Conservation (phyloP, 192 early-diverging fungal species). For the Jimgerdemannia lactiflua region DNA sequence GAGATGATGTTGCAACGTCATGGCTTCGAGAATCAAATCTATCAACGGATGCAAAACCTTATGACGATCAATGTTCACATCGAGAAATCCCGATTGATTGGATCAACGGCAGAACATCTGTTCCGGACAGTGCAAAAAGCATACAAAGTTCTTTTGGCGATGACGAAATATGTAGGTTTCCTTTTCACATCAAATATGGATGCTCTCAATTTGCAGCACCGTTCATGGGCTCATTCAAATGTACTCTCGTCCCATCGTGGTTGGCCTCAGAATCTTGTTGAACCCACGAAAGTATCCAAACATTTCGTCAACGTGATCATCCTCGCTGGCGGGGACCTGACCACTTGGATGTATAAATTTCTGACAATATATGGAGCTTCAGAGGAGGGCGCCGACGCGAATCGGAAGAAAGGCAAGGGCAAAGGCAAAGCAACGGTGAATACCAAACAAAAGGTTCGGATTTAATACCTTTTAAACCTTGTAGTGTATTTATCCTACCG, state of each 20-base stretch:
- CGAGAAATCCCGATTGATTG: conserved; percentile 32
- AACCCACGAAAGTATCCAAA: conserved; percentile 20
- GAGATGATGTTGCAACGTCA: conserved; percentile 2
- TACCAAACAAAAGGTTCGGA: conserved; percentile 24
- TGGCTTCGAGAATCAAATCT: conserved; percentile 38
- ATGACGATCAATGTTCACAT: conserved; percentile 39
- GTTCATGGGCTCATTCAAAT: neutral
- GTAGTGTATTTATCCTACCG: neutral
- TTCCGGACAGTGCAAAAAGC: conserved; percentile 44
- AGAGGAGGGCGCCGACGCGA: conserved; percentile 16
- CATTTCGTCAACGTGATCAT: conserved; percentile 44
- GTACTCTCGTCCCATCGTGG: neutral
- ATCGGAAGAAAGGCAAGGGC: conserved; percentile 22
- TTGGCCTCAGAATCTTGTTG: conserved; percentile 18
- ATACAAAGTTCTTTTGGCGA: conserved; percentile 41
- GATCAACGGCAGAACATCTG: conserved; percentile 40
- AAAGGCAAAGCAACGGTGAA: conserved; percentile 24
- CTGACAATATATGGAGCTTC: conserved; percentile 25
- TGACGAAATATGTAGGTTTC: conserved; percentile 42
- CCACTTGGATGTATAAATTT: conserved; percentile 52
- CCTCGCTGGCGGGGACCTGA: conserved; percentile 39
- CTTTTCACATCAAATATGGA: neutral
- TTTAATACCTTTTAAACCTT: neutral
- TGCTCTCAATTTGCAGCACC: neutral
- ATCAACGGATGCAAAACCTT: conserved; percentile 30